Evolutionary conservation across 1,139 yeast species (phyloP).

Genomic region (Suhomyces wounanorum): DNA sequence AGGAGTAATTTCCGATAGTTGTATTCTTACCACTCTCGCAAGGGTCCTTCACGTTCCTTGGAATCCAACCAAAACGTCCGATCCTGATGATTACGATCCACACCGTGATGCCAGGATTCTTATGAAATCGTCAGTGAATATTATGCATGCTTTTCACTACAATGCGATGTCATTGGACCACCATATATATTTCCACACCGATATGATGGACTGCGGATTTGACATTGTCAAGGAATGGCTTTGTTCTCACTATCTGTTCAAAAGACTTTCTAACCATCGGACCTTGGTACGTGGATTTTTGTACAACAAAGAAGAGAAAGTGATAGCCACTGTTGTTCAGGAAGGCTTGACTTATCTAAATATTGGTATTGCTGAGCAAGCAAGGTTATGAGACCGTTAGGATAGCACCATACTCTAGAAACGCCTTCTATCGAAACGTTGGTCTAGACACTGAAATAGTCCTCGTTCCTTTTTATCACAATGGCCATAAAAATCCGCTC

Average conservation of each 20-base stretch:
- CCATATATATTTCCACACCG: constrained; percentile 45
- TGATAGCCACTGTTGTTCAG: constrained; percentile 46
- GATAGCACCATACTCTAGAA: too few species aligned
- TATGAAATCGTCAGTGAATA: constrained; percentile 38
- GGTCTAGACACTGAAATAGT: not conserved
- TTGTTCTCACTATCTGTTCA: constrained; percentile 40
- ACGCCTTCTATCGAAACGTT: too few species aligned
- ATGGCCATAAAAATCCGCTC: too few species aligned
- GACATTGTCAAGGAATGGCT: constrained; percentile 46
- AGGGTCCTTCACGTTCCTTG: constrained; percentile 46
- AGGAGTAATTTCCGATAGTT: constrained; percentile 45
- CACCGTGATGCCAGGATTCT: constrained; percentile 35
- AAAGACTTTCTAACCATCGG: constrained; percentile 37
- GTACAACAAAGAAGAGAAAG: constrained; percentile 34
- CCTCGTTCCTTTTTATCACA: too few species aligned
- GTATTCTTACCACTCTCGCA: constrained; percentile 46
- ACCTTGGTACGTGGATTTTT: constrained; percentile 43
- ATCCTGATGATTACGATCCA: constrained; percentile 36
- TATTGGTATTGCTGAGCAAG: constrained; percentile 31
- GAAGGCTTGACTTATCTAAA: constrained; percentile 44
- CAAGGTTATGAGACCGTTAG: constrained; percentile 13
- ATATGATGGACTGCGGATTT: constrained; percentile 29
- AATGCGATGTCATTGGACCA: constrained; percentile 53
- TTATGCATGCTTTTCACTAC: constrained; percentile 45
- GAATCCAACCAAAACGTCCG: constrained; percentile 40